Evolutionary conservation across 768 basidiomycete species (phyloP).

Genomic region (Termitomyces sp.): DNA sequence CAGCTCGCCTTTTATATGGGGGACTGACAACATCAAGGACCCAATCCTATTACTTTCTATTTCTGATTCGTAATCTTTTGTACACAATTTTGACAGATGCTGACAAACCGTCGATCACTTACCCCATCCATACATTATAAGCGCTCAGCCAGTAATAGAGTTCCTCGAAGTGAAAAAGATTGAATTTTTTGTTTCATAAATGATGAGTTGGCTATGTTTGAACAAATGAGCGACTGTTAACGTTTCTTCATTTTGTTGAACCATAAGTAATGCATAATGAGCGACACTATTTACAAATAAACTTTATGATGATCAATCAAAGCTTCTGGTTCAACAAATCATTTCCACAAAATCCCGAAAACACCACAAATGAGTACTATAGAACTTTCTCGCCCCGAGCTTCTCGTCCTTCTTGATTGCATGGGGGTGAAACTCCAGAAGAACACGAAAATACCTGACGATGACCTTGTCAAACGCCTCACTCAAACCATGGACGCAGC

Average conservation of each 20-base stretch:
- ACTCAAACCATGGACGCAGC: conserved; percentile 19
- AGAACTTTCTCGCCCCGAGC: conserved; percentile 9
- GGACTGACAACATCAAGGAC: neutral
- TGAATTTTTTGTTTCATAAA: too few relatives aligned
- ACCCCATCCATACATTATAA: neutral
- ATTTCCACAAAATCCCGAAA: neutral
- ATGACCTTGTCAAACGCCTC: conserved; percentile 18
- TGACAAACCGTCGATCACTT: neutral
- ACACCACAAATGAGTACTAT: conserved; percentile 1
- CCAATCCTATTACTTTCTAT: neutral
- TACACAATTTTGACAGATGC: neutral
- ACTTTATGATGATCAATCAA: neutral
- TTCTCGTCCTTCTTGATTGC: conserved; percentile 15
- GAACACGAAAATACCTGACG: conserved; percentile 21
- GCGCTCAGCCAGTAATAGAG: neutral
- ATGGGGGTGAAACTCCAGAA: conserved; percentile 21
- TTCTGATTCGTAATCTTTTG: neutral
- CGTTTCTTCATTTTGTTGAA: too few relatives aligned
- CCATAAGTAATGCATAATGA: too few relatives aligned
- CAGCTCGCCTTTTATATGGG: neutral
- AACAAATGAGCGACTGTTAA: too few relatives aligned
- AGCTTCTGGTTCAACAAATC: neutral
- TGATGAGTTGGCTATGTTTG: too few relatives aligned
- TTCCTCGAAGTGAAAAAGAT: too few relatives aligned
- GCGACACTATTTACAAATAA: neutral